Conservation (phyloP, 73 alveolate genomes). For the Breviolum minutum region DNA sequence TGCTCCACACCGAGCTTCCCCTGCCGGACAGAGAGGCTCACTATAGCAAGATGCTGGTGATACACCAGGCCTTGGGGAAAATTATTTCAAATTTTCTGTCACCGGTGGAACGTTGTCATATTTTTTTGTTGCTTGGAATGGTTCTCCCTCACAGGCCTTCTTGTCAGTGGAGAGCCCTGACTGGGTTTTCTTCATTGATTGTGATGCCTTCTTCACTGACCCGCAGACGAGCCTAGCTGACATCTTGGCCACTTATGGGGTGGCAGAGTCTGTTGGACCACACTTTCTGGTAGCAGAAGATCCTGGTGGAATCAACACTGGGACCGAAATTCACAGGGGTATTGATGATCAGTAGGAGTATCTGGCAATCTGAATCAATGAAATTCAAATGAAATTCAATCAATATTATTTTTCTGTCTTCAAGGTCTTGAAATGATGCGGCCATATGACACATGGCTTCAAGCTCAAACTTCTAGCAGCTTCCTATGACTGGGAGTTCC, state of each 20-base stretch:
- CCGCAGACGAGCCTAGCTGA: constrained; percentile 42
- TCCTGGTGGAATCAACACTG: constrained; percentile 95
- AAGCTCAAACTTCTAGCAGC: too few relatives aligned
- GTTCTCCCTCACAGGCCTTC: constrained; percentile 12
- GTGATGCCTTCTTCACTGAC: constrained; percentile 91
- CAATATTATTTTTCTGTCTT: not conserved
- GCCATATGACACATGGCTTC: too few relatives aligned
- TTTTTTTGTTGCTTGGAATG: not conserved
- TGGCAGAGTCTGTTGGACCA: constrained; percentile 37
- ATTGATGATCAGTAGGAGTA: not conserved
- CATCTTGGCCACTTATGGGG: constrained; percentile 79
- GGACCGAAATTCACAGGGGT: not conserved
- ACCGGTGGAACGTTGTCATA: not conserved
- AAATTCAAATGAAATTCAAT: too few relatives aligned
- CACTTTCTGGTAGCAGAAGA: constrained; percentile 93
- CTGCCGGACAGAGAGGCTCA: constrained; percentile 88
- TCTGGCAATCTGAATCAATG: too few relatives aligned
- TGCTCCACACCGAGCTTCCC: constrained; percentile 81
- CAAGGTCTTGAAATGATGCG: not conserved
- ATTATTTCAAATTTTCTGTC: not conserved
- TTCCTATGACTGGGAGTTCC: too few relatives aligned
- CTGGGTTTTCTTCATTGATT: constrained; percentile 93
- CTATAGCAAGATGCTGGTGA: constrained; percentile 89
- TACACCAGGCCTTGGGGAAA: constrained; percentile 22
- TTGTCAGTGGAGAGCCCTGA: constrained; percentile 45